phyloP scores from a whole-genome alignment of 805 yeast species.

The Saturnispora kantuleensis region DNA sequence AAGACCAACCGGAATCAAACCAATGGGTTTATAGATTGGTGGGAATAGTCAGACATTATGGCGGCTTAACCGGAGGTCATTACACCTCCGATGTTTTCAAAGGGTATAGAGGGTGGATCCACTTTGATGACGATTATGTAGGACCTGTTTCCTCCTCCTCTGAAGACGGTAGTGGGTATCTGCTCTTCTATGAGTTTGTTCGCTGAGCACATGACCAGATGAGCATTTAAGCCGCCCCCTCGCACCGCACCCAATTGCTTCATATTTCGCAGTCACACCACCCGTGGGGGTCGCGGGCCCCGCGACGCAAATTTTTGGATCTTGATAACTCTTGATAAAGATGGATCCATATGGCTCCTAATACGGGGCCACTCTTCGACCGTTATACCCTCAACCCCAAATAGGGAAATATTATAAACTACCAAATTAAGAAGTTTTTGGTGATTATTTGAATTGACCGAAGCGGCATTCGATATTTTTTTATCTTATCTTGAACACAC shows the following conservation, averaged over 20 bases:
- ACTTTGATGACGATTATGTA: conserved; percentile 11
- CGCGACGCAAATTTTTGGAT: conserved; percentile 2
- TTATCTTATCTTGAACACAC: conserved; percentile 1
- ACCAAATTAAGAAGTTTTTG: background rate
- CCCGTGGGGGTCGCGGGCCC: background rate
- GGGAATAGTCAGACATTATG: conserved; percentile 80
- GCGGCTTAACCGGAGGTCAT: conserved; percentile 79
- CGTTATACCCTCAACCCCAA: too few relatives aligned
- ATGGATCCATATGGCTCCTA: too few relatives aligned
- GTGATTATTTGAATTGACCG: too few relatives aligned
- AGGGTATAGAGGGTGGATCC: conserved; percentile 4
- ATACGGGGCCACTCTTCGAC: too few relatives aligned
- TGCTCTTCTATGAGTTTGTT: conserved; percentile 8
- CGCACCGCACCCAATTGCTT: background rate
- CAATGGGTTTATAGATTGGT: conserved; percentile 57
- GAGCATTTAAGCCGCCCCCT: background rate
- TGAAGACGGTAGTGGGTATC: conserved; percentile 12
- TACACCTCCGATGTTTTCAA: conserved; percentile 33
- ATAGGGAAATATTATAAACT: too few relatives aligned
- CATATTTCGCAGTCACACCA: background rate
- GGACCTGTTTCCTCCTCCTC: background rate
- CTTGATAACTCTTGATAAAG: too few relatives aligned
- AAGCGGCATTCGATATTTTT: background rate
- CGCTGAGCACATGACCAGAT: background rate
- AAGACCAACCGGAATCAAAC: conserved; percentile 61